A percentile compares a stretch with the other conserved stretches of the same genome.
These are phyloP conservation scores for Petunia axillaris DNA, from an alignment of 257 asterid genomes.

Conservation along the genomic window DNA sequence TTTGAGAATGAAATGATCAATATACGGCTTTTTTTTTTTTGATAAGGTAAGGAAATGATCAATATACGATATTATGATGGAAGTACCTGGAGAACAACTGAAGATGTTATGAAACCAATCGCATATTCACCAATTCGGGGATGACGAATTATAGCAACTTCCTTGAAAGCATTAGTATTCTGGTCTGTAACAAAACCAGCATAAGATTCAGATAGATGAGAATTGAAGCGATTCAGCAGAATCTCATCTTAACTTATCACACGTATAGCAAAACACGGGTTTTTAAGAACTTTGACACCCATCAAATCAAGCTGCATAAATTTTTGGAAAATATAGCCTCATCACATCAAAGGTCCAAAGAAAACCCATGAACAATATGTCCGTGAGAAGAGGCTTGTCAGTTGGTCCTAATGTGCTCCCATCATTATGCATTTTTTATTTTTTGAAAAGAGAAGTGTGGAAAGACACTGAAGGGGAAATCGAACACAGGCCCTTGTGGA, in stretches of 20 bases:
- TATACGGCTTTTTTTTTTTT: neutral
- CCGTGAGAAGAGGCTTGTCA: neutral
- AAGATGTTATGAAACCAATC: conserved; percentile 81
- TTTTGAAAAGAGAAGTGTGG: no score
- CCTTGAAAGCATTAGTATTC: conserved; percentile 91
- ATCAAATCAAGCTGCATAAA: neutral
- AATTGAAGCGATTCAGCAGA: neutral
- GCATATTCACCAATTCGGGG: conserved; percentile 98
- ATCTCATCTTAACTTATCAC: conserved; percentile 4
- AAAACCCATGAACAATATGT: conserved; percentile 7
- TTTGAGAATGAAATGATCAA: neutral
- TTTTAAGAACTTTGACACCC: conserved; percentile 6
- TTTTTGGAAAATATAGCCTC: neutral
- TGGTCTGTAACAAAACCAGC: conserved; percentile 54
- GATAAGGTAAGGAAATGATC: neutral
- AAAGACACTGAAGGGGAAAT: no score
- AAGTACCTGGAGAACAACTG: conserved; percentile 84
- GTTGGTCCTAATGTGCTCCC: neutral
- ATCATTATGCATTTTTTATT: no score
- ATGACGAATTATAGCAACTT: conserved; percentile 88
- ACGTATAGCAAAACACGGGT: neutral
- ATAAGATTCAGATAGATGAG: neutral
- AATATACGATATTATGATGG: conserved; percentile 11
- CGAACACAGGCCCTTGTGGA: no score
- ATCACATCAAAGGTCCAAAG: neutral